These are phyloP conservation scores for Rosa persica DNA, from an alignment of 306 rosid species.

Conservation along the genomic window DNA sequence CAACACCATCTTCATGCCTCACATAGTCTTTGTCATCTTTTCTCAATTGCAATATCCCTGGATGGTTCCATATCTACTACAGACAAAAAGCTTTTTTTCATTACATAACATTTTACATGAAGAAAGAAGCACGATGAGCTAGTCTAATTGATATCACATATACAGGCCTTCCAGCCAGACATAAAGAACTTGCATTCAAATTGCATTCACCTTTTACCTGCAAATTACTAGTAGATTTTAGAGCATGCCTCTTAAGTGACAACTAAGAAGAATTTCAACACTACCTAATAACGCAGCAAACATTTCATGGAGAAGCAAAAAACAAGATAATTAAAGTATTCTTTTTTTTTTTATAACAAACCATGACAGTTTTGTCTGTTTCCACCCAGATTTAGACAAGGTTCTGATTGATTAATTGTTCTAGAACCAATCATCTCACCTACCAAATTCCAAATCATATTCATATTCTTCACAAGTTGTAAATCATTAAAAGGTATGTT, in stretches of 20 bases:
- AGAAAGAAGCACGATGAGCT: conserved; percentile 26
- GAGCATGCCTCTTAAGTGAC: neutral
- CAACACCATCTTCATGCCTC: conserved; percentile 75
- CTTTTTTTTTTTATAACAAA: neutral
- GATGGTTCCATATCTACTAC: conserved; percentile 97
- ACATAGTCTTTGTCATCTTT: conserved; percentile 70
- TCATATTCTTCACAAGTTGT: neutral
- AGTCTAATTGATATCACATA: conserved; percentile 1
- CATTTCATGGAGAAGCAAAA: neutral
- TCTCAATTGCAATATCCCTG: conserved; percentile 92
- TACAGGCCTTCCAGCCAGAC: neutral
- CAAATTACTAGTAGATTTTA: neutral
- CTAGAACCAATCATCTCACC: neutral
- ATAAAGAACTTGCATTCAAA: conserved; percentile 8
- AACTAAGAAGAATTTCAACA: neutral
- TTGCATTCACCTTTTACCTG: neutral
- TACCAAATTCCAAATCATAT: neutral
- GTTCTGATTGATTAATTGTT: neutral
- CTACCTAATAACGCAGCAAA: neutral
- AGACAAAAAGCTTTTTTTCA: conserved; percentile 25
- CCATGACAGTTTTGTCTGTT: neutral
- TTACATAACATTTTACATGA: conserved; percentile 17
- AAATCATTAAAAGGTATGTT: neutral
- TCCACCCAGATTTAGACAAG: neutral
- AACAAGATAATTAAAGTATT: neutral